These are phyloP conservation scores for Coniferiporia sulphurascens DNA, from an alignment of 1,284 basidiomycete species.

Conservation along the genomic window DNA sequence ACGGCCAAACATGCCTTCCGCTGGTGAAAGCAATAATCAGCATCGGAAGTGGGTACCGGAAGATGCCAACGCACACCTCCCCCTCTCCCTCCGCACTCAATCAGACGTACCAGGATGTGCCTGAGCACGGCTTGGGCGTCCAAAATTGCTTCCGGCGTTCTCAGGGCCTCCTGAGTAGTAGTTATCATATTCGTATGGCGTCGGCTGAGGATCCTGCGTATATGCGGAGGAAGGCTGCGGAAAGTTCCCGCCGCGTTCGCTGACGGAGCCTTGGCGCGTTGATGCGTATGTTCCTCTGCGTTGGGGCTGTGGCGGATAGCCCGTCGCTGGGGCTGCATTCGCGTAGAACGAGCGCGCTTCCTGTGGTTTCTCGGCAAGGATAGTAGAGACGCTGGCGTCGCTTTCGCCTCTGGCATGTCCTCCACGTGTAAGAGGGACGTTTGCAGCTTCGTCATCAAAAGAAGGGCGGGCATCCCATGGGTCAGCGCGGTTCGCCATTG, in stretches of 20 bases:
- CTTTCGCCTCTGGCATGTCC: constrained; percentile 51
- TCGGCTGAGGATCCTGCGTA: constrained; percentile 41
- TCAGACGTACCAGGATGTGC: constrained; percentile 41
- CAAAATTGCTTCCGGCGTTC: constrained; percentile 27
- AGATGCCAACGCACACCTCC: not conserved
- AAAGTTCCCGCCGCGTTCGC: constrained; percentile 17
- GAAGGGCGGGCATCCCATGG: constrained; percentile 71
- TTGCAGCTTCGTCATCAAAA: constrained; percentile 33
- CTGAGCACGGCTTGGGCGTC: constrained; percentile 38
- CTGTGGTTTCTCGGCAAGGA: constrained; percentile 44
- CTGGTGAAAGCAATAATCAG: constrained; percentile 27
- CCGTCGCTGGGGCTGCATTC: constrained; percentile 13
- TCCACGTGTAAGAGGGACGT: constrained; percentile 28
- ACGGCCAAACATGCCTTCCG: constrained; percentile 47
- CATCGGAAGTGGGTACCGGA: not conserved
- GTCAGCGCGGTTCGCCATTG: constrained; percentile 55
- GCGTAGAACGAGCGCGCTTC: constrained; percentile 34
- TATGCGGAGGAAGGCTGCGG: constrained; percentile 33
- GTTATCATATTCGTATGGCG: constrained; percentile 30
- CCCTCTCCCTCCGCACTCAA: no score
- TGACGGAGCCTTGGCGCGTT: constrained; percentile 19
- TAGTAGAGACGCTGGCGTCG: constrained; percentile 49
- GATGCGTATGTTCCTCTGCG: constrained; percentile 24
- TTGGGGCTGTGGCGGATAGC: constrained; percentile 12
- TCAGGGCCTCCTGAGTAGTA: constrained; percentile 24